Evolutionary conservation across 148 eudicot genomes (phyloP), one percentile per base, ranked within the genome.

Genomic region (Drosera capensis): DNA sequence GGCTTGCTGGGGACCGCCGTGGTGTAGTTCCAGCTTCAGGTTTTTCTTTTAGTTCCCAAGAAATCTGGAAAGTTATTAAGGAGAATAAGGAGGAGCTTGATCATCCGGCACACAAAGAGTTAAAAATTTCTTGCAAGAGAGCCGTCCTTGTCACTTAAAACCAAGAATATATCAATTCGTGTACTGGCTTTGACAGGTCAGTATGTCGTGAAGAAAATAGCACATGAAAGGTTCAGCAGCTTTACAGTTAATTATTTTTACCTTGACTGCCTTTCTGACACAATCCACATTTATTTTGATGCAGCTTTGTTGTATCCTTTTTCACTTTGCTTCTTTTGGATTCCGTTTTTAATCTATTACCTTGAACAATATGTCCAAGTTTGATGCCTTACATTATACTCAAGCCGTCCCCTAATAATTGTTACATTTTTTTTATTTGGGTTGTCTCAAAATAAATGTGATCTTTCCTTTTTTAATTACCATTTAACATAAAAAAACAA

Each of bases 1-100:
- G 99, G 37, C 95, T 90, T 65, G 99, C 99, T 61, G 99, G 99
- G 44, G 99, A 90, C 66, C 79, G 99, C 22, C 85, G 93, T 46
- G 93, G 78, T 26, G 99, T 78, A 11, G 95, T 90, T 62, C 99
- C 97, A 41, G 95, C 87, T 46, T 90, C 99, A 18, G 99, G 97
- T 24, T 90, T 90, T 72, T 78, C 87, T 52, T 90, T 73, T 50
- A 90, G 99, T 70, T 70, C 99, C n/a, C 95, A 84, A 50, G 83
- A 90, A 46, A 90, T 90, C 49, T 90, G 96, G 96, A 67, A 70
- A 69, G 58, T 86, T 43, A 86, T 86, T 25, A 86, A 82, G 68
- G 96, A 86, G 71, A 86, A 86, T 59, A 82, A 63, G 63, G n/a
- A n/a, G n/a, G 94, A 86, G 59, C 94, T 86, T 58, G 96, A 86